Base-by-base conservation (phyloP, 495 filamentous ascomycete genomes). In the Chaetomium cochliodes region DNA sequence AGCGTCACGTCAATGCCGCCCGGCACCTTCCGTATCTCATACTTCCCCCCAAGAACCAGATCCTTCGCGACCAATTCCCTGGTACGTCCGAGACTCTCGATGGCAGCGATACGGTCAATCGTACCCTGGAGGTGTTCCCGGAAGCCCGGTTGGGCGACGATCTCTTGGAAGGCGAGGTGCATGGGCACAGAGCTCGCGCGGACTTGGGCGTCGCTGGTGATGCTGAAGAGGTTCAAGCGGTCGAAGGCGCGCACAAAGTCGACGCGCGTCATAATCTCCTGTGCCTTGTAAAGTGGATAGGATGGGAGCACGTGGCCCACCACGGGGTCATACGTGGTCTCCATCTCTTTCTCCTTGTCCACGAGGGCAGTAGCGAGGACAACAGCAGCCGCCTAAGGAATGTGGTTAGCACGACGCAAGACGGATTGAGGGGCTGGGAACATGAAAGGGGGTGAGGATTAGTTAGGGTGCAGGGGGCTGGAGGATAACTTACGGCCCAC, bases 231-330 rank as follows among this genome's bases (percentile, higher is more conserved):
- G 70, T 98, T 98, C 58, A 93, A 85, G 64, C 94, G 89, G 74
- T 98, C 96, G 70, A 97, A 92, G 54, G 85, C 84, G 67, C 93
- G 87, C 71, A 98, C 92, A 74, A 98, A 98, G 71, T 98, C 94
- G 22, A 92, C 87, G 37, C 94, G 84, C 11, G 94, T 98, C 94
- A 98, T 98, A 70, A 97, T 80, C 82, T 80, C 81, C 46, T 94
- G 87, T 0, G 93, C 92, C 69, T 90, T 83, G 69, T 97, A 92
- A 22, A 98, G 84, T 0, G 90, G 85, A 53, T 92, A 90, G 64
- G 88, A 82, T 0, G 94, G 94, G 13, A 98, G 82, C 39, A 90
- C 82, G 73, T 97, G 91, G 28, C 90, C 91, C 15, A 70, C 76
- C 23, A 87, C 79, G 0, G 80, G 77, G 64, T 92, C 81, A 72